Evolutionary conservation across 495 filamentous ascomycete genomes (phyloP).

Genomic region (Apiosordaria backusii): DNA sequence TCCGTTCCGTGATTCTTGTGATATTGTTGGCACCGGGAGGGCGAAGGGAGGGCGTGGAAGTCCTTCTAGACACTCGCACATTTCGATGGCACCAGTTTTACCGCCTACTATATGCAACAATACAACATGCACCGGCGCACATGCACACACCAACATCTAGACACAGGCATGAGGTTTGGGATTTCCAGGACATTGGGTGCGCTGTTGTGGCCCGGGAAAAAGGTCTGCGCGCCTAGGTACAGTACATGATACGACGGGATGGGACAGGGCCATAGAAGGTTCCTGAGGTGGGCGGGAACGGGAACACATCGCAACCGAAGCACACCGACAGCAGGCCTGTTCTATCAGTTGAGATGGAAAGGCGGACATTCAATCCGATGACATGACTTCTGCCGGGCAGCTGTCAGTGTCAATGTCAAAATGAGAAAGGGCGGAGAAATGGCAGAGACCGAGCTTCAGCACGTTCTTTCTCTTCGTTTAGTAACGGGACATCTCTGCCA

Average conservation of each 20-base stretch:
- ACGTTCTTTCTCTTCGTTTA: not conserved
- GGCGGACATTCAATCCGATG: not conserved
- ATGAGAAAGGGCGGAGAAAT: not conserved
- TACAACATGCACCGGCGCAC: too few species aligned
- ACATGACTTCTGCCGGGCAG: not conserved
- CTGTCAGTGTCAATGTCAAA: not conserved
- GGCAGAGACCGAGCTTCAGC: too few species aligned
- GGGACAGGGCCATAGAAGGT: not conserved
- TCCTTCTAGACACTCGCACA: not conserved
- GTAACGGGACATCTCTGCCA: not conserved
- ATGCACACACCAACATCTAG: too few species aligned
- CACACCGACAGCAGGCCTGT: not conserved
- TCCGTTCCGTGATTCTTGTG: not conserved
- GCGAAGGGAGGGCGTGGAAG: not conserved
- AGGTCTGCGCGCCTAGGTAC: not conserved
- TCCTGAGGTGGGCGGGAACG: not conserved
- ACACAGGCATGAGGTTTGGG: not conserved
- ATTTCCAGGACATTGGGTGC: not conserved
- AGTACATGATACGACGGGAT: not conserved
- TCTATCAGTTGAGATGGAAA: not conserved
- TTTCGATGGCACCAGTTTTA: not conserved
- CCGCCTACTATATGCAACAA: too few species aligned
- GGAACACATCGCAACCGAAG: constrained; percentile 11
- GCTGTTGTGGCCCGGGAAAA: not conserved
- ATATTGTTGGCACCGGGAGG: not conserved